These are phyloP conservation scores for Metarhizium album DNA, from an alignment of 2,329 filamentous ascomycete species.

Conservation along the genomic window DNA sequence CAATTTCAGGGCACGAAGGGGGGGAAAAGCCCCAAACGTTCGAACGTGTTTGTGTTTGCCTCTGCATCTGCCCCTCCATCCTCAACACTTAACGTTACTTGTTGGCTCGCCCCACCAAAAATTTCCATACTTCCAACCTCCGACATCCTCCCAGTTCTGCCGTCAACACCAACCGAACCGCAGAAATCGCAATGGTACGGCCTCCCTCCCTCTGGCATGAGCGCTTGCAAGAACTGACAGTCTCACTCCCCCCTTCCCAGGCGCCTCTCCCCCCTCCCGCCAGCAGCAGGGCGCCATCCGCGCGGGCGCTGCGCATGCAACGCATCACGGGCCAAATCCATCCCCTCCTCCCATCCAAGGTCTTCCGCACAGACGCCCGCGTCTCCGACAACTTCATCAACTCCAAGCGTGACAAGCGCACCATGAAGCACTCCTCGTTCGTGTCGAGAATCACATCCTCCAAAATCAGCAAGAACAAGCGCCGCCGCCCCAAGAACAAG, in stretches of 20 bases:
- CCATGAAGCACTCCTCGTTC: slow-evolving; percentile 72
- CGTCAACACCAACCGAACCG: not conserved
- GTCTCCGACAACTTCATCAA: slow-evolving; percentile 51
- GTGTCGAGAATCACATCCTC: slow-evolving; percentile 64
- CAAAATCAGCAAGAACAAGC: slow-evolving; percentile 14
- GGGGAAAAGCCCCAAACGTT: no score
- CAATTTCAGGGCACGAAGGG: no score
- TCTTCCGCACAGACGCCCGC: slow-evolving; percentile 39
- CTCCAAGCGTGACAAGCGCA: slow-evolving; percentile 73
- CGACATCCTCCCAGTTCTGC: not conserved
- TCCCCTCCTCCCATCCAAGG: slow-evolving; percentile 39
- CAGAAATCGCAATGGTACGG: not conserved
- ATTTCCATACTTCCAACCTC: not conserved
- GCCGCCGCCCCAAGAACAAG: slow-evolving; percentile 59
- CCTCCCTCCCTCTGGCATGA: not conserved
- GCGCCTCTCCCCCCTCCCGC: slow-evolving; percentile 26
- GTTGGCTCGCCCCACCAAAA: no score
- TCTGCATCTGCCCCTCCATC: no score
- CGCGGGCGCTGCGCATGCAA: slow-evolving; percentile 44
- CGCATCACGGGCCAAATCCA: slow-evolving; percentile 38
- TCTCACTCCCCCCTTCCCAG: slow-evolving; percentile 6
- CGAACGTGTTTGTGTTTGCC: no score
- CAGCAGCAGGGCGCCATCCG: slow-evolving; percentile 39
- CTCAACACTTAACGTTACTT: no score
- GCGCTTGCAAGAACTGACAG: not conserved